Percentiles rank a stretch among this genome's conserved stretches.
Conservation (phyloP, 208 protist genomes). For the Acanthamoeba royreba region DNA sequence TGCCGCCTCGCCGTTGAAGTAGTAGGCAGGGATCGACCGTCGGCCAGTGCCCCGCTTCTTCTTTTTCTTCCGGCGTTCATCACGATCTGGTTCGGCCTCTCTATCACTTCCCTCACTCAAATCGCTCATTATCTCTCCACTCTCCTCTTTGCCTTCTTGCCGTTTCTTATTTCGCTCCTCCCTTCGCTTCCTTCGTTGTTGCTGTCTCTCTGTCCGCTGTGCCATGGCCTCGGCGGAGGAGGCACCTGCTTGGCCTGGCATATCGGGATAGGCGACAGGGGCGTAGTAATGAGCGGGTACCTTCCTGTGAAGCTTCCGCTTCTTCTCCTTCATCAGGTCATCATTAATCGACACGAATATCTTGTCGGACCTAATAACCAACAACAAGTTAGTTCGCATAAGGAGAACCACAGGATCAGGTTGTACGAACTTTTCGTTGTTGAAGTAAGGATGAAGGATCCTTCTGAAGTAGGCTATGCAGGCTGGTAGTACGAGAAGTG, state of each 20-base stretch:
- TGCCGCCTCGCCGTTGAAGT: not conserved
- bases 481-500: not conserved
- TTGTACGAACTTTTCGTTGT: not conserved
- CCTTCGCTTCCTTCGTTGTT: not conserved
- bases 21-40: not conserved
- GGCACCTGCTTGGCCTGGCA: no score
- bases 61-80: no score
- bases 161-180: not conserved
- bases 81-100: no score
- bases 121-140: not conserved
- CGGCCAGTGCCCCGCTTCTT: no score
- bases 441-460: conserved; percentile 2
- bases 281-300: no score
- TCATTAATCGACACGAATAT: not conserved
- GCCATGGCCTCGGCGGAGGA: no score
- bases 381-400: not conserved
- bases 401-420: not conserved
- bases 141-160: not conserved
- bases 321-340: not conserved
- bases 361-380: not conserved
- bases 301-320: not conserved
- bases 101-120: not conserved
- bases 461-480: not conserved
- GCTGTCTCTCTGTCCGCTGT: not conserved
- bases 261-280: no score